Evolutionary conservation across 441 rosid species (phyloP), one percentile per base, ranked within the genome.

Genomic region (Jatropha multifida): DNA sequence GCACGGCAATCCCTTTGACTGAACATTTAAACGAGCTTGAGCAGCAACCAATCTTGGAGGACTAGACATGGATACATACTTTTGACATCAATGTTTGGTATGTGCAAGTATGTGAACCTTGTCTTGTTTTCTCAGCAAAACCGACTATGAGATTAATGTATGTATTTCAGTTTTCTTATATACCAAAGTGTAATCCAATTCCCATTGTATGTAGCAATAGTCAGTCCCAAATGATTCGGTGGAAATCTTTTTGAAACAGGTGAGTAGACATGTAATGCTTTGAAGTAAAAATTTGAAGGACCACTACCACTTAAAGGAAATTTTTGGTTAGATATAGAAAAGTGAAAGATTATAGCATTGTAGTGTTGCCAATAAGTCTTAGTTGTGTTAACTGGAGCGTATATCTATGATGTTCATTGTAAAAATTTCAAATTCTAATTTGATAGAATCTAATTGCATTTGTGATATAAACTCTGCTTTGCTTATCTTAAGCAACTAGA

Each of bases 1-100:
- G 77, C 65, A 76, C 86, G 17, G 59, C 77, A 37, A 65, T 61
- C 56, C 81, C 81, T 80, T 77, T 86, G 72, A 71, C 78, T n/a
- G 89, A 88, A 80, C 81, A 77, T 68, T 72, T 69, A 11, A 79
- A 86, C 69, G 88, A 90, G 78, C 84, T 86, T 82, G 88, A 87
- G 70, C 81, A 81, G 77, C 83, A 76, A 64, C 84, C 86, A 5
- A 44, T 81, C 64, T 78, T 82, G 80, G 89, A 80, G 77, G 88
- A 79, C 74, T 84, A 86, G 83, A 74, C 68, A 63, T 41, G 59
- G 46, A 72, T 54, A 48, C 65, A 0, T 72, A 58, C 74, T 32
- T 74, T 68, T 70, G 63, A 55, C 75, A 72, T 41, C 38, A 48
- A 65, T 32, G 60, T 41, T 70, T n/a, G 77, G 76, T 76, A 75